Evolutionary conservation across 1,284 basidiomycete genomes (phyloP), one percentile per base, ranked within the genome.

Genomic region (Rhodofomes roseus): DNA sequence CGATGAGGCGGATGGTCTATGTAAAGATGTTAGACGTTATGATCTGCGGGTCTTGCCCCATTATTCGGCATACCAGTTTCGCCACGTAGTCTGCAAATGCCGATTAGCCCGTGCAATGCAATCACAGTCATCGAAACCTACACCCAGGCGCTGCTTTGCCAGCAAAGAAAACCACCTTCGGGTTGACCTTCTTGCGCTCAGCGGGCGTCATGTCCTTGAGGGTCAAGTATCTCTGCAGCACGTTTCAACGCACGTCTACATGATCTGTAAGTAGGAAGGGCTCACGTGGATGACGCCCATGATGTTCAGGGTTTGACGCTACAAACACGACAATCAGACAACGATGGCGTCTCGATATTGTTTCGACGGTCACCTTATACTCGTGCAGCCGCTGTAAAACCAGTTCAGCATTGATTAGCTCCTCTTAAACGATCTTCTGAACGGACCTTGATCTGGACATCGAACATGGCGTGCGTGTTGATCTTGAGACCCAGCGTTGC

Each of bases 1-100:
- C 89, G 71, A 96, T 95, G 56, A 96, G 85, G 54, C 92, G 90
- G 65, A 96, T 96, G n/a, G 92, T 93, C 82, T 90, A 65, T 1
- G 27, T 2, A 12, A 8, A 14, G 4, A 11, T 7, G 14, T 12
- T 52, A 29, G 36, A 31, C 12, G 6, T 23, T 27, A 14, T 18
- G 6, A 11, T 31, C n/a, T 34, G 2, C 22, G 1, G n/a, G 25
- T 36, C 7, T 5, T 7, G 7, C 4, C n/a, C 7, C 6, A 2
- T 25, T 29, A 22, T 51, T 55, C 55, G 58, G 25, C 73, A 46
- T 64, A 89, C 88, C 69, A 90, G 78, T 74, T 92, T 93, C 44
- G 91, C 86, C 65, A 92, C 87, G 76, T 91, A 88, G 70, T 91
- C 85, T 89, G 56, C 23, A 22, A 27, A 23, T 27, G 54, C 50